Conservation (phyloP, 2,329 filamentous ascomycete species). For the Pyrenophora seminiperda region DNA sequence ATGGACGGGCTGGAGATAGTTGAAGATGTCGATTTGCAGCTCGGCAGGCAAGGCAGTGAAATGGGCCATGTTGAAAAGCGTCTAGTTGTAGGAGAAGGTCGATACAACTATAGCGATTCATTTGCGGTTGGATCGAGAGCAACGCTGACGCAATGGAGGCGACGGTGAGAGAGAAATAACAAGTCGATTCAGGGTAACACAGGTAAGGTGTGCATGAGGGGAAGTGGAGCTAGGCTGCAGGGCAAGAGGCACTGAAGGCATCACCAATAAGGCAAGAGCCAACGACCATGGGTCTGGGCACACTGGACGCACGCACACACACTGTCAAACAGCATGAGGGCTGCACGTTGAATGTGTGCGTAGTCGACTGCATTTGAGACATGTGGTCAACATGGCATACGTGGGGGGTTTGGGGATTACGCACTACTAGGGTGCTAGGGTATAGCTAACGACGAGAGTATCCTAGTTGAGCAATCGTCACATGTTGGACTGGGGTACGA, state of each 20-base stretch:
- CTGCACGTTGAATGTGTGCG: not conserved
- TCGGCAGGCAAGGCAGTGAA: conserved; percentile 33
- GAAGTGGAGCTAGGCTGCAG: conserved; percentile 3
- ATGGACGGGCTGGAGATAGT: conserved; percentile 25
- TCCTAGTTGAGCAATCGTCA: not conserved
- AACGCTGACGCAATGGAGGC: not conserved
- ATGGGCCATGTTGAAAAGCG: conserved; percentile 3
- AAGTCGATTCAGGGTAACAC: conserved; percentile 6
- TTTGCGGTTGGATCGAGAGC: not conserved
- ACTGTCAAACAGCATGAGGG: not conserved
- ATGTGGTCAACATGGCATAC: too few species aligned
- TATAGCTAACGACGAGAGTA: not conserved
- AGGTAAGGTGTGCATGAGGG: not conserved
- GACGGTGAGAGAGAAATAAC: not conserved
- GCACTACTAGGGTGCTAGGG: too few species aligned
- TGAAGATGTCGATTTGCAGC: conserved; percentile 37
- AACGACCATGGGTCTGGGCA: conserved; percentile 1
- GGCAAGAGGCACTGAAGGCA: not conserved
- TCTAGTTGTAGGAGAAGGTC: not conserved
- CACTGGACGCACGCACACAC: not conserved
- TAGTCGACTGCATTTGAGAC: too few species aligned
- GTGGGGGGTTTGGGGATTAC: too few species aligned
- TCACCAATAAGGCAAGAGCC: conserved; percentile 9
- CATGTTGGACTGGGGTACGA: too few species aligned
- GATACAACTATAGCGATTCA: not conserved